Base-by-base conservation (phyloP, 164 flowering plant species). In the Aristolochia contorta region DNA sequence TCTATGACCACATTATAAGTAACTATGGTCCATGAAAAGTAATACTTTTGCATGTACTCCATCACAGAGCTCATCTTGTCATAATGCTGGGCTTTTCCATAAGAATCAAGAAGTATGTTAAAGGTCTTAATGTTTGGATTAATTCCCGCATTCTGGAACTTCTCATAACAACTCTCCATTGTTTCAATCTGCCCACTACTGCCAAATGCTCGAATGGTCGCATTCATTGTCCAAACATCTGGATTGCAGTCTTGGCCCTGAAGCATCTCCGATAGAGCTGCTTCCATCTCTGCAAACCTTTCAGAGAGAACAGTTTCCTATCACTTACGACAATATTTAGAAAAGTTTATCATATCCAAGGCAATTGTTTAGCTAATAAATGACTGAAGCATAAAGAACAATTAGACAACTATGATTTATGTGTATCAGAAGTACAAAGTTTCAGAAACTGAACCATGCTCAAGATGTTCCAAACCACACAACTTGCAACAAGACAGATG, bases 191-290 rank as follows among this genome's bases (percentile, higher is more conserved):
- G 97, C 62, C 97, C 93, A 54, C 83, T 90, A 71, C 79, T 60
- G 21, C 99, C 97, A 69, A 90, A 94, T 57, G 99, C 97, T 76
- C 99, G 75, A 18, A 94, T 70, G 10, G 93, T 83, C 37, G 96
- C 83, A 75, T 94, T 94, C 97, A 94, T 84, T 56, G 99, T 94
- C 99, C 97, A 90, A 23, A 74, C 91, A 78, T 94, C 95, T 18
- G 97, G 99, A 66, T 81, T 66, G 64, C 95, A 85, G 12, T 79
- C 72, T 55, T 59, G 45, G 56, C 78, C 72, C 4, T 58, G 65
- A 14, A 94, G 95, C 96, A 90, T 88, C 67, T 82, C 75, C 60
- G 80, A 65, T 14, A 94, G 82, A 23, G 74, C 74, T 18, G 84
- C 65, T 72, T 94, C 99, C 99, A 94, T 94, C 73, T 88, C 89